Conservation (phyloP, 2,329 filamentous ascomycete genomes). For the Ceratocystis lukuohia region DNA sequence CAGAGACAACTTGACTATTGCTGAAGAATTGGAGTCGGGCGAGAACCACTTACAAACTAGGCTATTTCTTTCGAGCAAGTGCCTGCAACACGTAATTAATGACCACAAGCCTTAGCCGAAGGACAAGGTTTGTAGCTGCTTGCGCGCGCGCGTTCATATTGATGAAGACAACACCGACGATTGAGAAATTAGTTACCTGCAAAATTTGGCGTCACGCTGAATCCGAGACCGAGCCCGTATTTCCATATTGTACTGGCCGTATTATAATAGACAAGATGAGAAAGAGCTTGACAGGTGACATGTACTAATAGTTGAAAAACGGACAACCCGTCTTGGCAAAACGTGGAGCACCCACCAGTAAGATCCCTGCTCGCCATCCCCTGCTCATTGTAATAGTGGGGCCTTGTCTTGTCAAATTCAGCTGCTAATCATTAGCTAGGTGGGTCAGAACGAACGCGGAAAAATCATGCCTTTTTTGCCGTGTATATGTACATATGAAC, state of each 20-base stretch:
- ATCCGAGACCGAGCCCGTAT: background rate
- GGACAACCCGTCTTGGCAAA: slow-evolving; percentile 7
- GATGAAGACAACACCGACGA: background rate
- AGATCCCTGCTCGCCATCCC: background rate
- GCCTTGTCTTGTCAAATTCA: background rate
- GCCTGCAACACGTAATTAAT: background rate
- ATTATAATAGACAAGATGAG: background rate
- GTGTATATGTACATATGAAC: background rate
- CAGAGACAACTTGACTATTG: background rate
- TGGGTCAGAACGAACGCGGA: background rate
- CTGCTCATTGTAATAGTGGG: background rate
- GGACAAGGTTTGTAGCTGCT: background rate
- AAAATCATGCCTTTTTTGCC: background rate
- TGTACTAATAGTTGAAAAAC: background rate
- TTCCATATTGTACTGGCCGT: background rate
- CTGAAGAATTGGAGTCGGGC: background rate
- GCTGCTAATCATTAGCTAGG: background rate
- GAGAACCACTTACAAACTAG: background rate
- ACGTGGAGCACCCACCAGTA: background rate
- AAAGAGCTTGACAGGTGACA: background rate
- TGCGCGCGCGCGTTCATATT: background rate
- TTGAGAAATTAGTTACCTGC: no score
- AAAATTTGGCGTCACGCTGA: background rate
- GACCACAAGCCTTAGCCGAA: background rate
- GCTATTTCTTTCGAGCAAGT: background rate